A percentile compares a stretch with the other conserved stretches of the same genome.
Evolutionary conservation across 2,329 filamentous ascomycete species (phyloP).

Genomic region (Biscogniauxia sp.): DNA sequence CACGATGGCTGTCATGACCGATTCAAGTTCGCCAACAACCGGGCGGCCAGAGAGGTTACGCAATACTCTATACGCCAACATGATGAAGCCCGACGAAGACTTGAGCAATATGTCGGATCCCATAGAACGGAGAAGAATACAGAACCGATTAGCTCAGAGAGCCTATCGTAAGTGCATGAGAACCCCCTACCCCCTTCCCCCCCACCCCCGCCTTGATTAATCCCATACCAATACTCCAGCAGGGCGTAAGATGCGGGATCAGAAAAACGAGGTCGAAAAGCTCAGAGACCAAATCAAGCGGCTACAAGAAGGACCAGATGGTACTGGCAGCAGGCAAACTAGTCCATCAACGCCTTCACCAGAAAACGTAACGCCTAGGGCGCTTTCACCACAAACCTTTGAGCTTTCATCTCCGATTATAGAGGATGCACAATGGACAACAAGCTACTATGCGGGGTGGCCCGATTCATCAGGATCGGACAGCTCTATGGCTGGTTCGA

Average conservation of each 20-base stretch:
- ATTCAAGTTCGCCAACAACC: conserved; percentile 11
- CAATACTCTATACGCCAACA: conserved; percentile 23
- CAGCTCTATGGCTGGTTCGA: background rate
- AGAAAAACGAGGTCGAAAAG: conserved; percentile 27
- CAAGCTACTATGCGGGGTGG: conserved; percentile 23
- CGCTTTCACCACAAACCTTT: conserved; percentile 18
- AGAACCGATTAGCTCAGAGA: conserved; percentile 23
- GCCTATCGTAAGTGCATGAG: conserved; percentile 18
- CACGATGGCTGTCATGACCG: conserved; percentile 19
- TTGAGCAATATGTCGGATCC: conserved; percentile 23
- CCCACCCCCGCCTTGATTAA: background rate
- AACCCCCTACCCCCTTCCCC: too few species aligned
- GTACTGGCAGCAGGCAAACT: conserved; percentile 20
- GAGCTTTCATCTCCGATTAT: conserved; percentile 17
- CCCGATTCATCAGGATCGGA: conserved; percentile 8
- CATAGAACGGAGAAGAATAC: conserved; percentile 21
- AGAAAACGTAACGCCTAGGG: conserved; percentile 14
- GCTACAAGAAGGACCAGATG: conserved; percentile 22
- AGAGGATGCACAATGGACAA: conserved; percentile 22
- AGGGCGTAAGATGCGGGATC: conserved; percentile 26
- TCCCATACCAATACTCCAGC: conserved; percentile 3
- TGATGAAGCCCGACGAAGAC: conserved; percentile 27
- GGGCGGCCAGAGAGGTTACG: conserved; percentile 22
- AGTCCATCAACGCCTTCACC: conserved; percentile 18
- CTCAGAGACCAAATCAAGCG: conserved; percentile 24